Evolutionary conservation across 2,329 filamentous ascomycete species (phyloP).

Genomic region (Tolypocladium pustulatum): DNA sequence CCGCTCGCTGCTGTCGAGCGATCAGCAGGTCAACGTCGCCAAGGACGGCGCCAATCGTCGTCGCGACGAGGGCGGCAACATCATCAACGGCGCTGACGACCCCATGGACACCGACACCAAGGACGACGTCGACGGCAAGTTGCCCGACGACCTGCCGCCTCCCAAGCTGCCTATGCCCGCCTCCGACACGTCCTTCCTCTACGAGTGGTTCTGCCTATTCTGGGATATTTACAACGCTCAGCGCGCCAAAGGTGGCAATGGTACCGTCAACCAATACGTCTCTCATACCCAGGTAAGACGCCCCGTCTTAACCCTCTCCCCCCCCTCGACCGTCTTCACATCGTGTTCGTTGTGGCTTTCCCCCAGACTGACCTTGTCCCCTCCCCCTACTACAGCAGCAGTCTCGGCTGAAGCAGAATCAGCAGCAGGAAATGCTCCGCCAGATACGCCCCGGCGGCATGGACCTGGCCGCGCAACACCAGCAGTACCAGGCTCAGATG

Average conservation of each 20-base stretch:
- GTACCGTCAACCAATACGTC: slow-evolving; percentile 64
- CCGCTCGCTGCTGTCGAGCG: slow-evolving; percentile 56
- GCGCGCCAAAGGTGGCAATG: slow-evolving; percentile 55
- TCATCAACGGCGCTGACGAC: slow-evolving; percentile 61
- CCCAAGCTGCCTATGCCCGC: slow-evolving; percentile 56
- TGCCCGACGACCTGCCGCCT: slow-evolving; percentile 69
- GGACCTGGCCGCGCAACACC: slow-evolving; percentile 45
- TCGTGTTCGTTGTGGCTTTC: not conserved
- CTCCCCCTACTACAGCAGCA: slow-evolving; percentile 38
- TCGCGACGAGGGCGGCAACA: slow-evolving; percentile 56
- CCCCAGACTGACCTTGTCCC: slow-evolving; percentile 2
- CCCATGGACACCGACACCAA: slow-evolving; percentile 77
- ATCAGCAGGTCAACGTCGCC: slow-evolving; percentile 54
- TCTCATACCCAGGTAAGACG: slow-evolving; percentile 65
- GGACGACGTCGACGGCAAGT: slow-evolving; percentile 63
- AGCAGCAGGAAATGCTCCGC: slow-evolving; percentile 68
- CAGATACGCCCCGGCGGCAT: slow-evolving; percentile 52
- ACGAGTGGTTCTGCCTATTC: slow-evolving; percentile 95
- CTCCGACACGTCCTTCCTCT: slow-evolving; percentile 73
- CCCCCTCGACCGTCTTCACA: not conserved
- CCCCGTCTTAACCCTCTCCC: not conserved
- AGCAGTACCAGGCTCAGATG: slow-evolving; percentile 48
- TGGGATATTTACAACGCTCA: slow-evolving; percentile 92
- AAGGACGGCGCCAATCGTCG: slow-evolving; percentile 62
- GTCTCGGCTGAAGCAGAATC: slow-evolving; percentile 62